Base-by-base conservation (phyloP, 73 alveolate genomes). In the Tetrahymena malaccensis region DNA sequence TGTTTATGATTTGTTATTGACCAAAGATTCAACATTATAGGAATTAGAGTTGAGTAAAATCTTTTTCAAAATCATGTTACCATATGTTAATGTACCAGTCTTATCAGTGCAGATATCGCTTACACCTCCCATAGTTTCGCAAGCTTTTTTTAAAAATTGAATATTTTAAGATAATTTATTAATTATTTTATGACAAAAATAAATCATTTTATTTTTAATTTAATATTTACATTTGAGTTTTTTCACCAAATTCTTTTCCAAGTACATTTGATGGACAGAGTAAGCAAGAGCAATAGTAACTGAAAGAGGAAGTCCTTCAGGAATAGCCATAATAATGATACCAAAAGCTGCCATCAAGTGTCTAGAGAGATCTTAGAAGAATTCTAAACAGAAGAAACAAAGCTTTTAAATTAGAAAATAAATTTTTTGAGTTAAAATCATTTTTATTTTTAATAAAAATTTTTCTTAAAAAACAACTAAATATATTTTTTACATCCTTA, bases 121-220 rank as follows among this genome's bases (percentile, higher is more conserved):
- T 10, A 98, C 99, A 37, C 99, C 99, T 21, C 99, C 99, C 99
- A 98, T 98, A 34, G 98, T 98, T 96, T 98, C 99, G 58, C 99
- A 97, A 4, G 99, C 99, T 89, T 19, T 70, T 22, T 4, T 19
- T 70, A 27, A 27, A 31, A 7, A 40, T 7, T 40, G 15, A 40
- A 40, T 40, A 40, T 6, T 4, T 55, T 5, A 55, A 44, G 97
- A 96, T 96, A 98, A 97, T 94, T 97, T 97, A 85, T 97, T 96
- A 58, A 15, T n/a, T n/a, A n/a, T n/a, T n/a, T n/a, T n/a, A n/a
- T n/a, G n/a, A n/a, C n/a, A n/a, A n/a, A n/a, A n/a, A n/a, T n/a
- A n/a, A n/a, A n/a, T n/a, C n/a, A n/a, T n/a, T n/a, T n/a, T n/a
- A n/a, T n/a, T n/a, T n/a, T n/a, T n/a, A n/a, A n/a, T n/a, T n/a